Conservation (phyloP, 2,329 filamentous ascomycete species). For the Hirsutella rhossiliensis region DNA sequence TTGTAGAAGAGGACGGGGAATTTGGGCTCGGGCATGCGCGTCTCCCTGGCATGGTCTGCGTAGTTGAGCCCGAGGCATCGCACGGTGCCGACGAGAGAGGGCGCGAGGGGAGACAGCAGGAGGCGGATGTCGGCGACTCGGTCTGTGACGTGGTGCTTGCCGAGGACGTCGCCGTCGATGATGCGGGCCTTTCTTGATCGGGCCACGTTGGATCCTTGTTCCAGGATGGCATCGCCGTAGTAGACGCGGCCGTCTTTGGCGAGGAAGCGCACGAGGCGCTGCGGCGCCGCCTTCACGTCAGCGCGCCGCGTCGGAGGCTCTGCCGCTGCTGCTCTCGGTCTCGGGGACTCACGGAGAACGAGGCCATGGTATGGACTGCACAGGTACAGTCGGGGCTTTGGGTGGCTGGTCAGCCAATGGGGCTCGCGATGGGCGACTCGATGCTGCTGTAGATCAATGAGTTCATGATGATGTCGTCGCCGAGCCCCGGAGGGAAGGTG, state of each 20-base stretch:
- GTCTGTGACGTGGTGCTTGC: constrained; percentile 50
- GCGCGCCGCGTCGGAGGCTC: neutral
- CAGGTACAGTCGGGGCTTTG: no score
- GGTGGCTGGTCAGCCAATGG: no score
- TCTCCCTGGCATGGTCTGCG: constrained; percentile 57
- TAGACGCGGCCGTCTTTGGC: constrained; percentile 57
- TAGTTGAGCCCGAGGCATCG: constrained; percentile 64
- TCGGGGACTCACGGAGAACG: no score
- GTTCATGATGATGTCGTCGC: no score
- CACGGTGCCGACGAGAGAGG: constrained; percentile 51
- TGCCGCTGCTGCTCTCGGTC: no score
- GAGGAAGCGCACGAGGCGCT: constrained; percentile 65
- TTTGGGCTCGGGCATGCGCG: constrained; percentile 55
- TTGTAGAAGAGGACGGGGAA: constrained; percentile 59
- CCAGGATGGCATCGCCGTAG: constrained; percentile 64
- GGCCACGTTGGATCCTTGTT: constrained; percentile 46
- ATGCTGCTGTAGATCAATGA: no score
- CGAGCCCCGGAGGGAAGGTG: no score
- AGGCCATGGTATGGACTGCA: no score
- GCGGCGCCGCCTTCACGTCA: neutral
- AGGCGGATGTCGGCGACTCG: constrained; percentile 41
- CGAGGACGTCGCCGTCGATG: constrained; percentile 55
- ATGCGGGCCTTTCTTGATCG: constrained; percentile 49
- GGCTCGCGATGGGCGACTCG: no score
- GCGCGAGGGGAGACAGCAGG: constrained; percentile 52